Evolutionary conservation across 495 filamentous ascomycete species (phyloP), one percentile per base, ranked within the genome.

Genomic region (Aspergillus baeticus): DNA sequence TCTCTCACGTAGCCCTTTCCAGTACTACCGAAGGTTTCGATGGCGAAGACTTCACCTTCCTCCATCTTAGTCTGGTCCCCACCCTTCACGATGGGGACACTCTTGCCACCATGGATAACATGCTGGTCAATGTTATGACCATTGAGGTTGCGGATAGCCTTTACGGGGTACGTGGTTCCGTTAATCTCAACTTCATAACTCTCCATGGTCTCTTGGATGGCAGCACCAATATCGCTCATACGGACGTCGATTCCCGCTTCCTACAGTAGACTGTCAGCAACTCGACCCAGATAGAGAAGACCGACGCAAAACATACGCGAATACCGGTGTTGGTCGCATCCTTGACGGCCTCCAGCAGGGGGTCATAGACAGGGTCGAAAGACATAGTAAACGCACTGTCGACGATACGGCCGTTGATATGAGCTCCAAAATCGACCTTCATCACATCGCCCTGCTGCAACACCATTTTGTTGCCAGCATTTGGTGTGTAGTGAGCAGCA

Each of bases 21-120:
- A 52, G 92, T 96, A 75, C 87, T 93, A 46, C 92, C 92, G 63
- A 96, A 96, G 7, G 92, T 96, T 70, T 96, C 92, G 59, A 96
- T 95, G 41, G 92, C 92, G 67, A 93, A 96, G 11, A 89, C 83
- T 65, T 96, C 92, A 20, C 91, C 91, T 69, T 96, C 92, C 77
- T 96, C 92, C 92, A 96, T 96, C 75, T 89, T 92, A 33, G 89
- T 92, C 62, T 81, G 79, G 61, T 92, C 87, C 52, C 76, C 78
- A 53, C 80, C 83, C 77, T 95, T 95, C 26, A 96, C 88, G 60
- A 96, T 93, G 6, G 92, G 92, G 34, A 96, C 87, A 70, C 87
- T 91, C 80, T 96, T 96, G 36, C 78, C 81, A 51, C 92, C 91
- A 71, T 96, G 92, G 60, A 96, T 96, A 63, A 86, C 81, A 74